These are phyloP conservation scores for Fusarium sterilihyphosum DNA, from an alignment of 2,329 filamentous ascomycete genomes.

Conservation along the genomic window DNA sequence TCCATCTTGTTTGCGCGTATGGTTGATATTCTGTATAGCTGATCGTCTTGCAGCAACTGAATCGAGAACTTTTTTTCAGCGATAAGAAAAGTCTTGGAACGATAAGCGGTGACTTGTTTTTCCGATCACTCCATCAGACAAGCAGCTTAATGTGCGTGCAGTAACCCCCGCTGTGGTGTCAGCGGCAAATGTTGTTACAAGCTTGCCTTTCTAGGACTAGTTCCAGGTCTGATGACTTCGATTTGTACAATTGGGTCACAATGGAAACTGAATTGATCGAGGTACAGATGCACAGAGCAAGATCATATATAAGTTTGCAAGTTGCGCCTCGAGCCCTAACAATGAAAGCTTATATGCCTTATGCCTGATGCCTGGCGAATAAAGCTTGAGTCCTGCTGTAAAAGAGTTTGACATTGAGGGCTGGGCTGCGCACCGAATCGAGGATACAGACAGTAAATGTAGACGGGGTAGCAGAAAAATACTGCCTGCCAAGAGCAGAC, in stretches of 20 bases:
- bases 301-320: background rate
- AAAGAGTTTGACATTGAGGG: background rate
- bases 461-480: background rate
- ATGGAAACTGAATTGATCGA: conserved; percentile 5
- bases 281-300: background rate
- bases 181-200: conserved; percentile 34
- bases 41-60: conserved; percentile 21
- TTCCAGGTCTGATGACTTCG: background rate
- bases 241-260: conserved; percentile 1
- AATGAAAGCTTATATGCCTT: background rate
- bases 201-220: conserved; percentile 30
- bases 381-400: background rate
- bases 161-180: conserved; percentile 33
- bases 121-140: conserved; percentile 11
- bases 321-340: background rate
- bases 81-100: conserved; percentile 38
- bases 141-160: background rate
- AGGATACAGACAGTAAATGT: background rate
- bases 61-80: conserved; percentile 43
- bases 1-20: conserved; percentile 46
- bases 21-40: conserved; percentile 14
- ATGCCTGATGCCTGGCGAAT: background rate
- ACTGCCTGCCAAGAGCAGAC: conserved; percentile 2
- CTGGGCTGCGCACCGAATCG: background rate
- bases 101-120: conserved; percentile 36